Conservation (phyloP, 2,329 filamentous ascomycete species). For the Cephalotrichum gorgonifer region DNA sequence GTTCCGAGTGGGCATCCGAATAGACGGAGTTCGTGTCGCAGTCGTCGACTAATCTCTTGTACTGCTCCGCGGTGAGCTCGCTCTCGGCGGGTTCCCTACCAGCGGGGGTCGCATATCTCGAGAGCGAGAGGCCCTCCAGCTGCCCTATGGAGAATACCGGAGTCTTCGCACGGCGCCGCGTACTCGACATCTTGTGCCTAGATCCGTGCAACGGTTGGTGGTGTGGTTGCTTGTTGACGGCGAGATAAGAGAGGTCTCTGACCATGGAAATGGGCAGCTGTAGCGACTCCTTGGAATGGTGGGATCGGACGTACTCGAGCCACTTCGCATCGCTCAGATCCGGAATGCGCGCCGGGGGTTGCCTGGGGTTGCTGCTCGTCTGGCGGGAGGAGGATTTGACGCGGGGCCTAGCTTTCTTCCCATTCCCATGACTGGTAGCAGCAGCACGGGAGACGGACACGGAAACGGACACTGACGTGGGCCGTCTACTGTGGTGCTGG, state of each 20-base stretch:
- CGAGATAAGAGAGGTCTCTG: not conserved
- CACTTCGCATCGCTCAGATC: slow-evolving; percentile 23
- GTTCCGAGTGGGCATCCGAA: not conserved
- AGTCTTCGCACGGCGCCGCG: slow-evolving; percentile 26
- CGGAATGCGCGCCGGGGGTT: slow-evolving; percentile 14
- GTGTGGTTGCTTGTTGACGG: not conserved
- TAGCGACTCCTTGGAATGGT: slow-evolving; percentile 3
- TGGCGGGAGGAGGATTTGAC: not conserved
- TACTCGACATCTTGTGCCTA: slow-evolving; percentile 4
- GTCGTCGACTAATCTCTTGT: slow-evolving; percentile 29
- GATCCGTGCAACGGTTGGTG: not conserved
- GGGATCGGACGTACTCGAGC: slow-evolving; percentile 16
- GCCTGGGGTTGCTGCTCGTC: not conserved
- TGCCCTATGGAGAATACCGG: slow-evolving; percentile 34
- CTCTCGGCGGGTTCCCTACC: slow-evolving; percentile 22
- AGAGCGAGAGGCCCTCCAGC: slow-evolving; percentile 20
- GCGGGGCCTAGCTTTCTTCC: not conserved
- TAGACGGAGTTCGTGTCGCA: slow-evolving; percentile 1
- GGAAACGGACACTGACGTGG: not conserved
- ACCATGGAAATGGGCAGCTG: slow-evolving; percentile 1
- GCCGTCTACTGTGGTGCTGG: not conserved
- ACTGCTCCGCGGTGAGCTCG: slow-evolving; percentile 35
- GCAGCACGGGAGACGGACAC: not conserved
- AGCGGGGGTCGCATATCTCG: slow-evolving; percentile 5
- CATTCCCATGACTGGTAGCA: slow-evolving; percentile 1